Evolutionary conservation across 768 basidiomycete genomes (phyloP), one percentile per base, ranked within the genome.

Genomic region (Obba rivulosa): DNA sequence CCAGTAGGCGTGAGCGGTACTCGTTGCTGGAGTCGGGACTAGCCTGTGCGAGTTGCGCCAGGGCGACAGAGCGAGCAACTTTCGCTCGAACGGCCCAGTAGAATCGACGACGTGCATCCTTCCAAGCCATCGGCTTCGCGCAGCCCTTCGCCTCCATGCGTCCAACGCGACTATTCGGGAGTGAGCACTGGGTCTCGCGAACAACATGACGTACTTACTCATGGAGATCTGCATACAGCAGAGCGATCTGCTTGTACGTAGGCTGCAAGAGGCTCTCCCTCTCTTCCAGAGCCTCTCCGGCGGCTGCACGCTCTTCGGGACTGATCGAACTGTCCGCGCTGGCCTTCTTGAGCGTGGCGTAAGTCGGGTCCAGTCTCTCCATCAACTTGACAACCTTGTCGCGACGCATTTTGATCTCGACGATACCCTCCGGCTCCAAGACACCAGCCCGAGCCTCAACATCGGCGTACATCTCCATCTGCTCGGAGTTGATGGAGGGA

Each of bases 381-480:
- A 99, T 98, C 52, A 95, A 72, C 5, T 73, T 69, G 51, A 91
- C 68, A 38, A 98, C 79, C 75, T 95, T 97, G 65, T 95, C 93
- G 39, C 91, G 85, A 53, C 96, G 87, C 82, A 98, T 82, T 78
- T 94, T 95, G 74, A 96, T 95, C 69, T 98, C 96, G 49, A 98
- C 78, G 61, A 98, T 81, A 66, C 96, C 96, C 69, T 98, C 96
- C 2, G 96, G 90, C 65, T 99, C 96, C 39, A 91, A 74, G 24
- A 99, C 92, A 75, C 96, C 96, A 39, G 93, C 96, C 48, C 96
- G 87, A 18, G 96, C 81, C 8, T 96, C 94, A 39, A 88, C 82
- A 62, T 98, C 96, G 21, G 94, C 95, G 61, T 93, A 98, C 95
- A 99, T 98, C 71, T 96, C 88, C 95, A 99, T 96, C 67, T 96